phyloP scores from a whole-genome alignment of 495 filamentous ascomycete species.

The Rhypophila decipiens region DNA sequence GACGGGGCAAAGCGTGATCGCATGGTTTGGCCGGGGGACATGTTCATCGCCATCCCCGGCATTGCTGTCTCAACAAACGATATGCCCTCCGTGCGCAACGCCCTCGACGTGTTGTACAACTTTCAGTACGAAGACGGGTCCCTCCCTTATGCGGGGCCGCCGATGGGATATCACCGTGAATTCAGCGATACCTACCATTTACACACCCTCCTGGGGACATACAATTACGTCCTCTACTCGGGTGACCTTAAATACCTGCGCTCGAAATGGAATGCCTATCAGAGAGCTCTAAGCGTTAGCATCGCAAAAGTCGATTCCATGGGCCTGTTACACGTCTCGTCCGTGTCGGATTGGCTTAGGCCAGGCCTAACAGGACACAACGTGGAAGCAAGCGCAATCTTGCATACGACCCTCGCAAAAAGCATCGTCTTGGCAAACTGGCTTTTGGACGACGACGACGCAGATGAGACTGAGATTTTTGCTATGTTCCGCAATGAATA shows the following conservation, averaged over 20 bases:
- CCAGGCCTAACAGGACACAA: constrained; percentile 46
- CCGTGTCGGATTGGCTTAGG: constrained; percentile 49
- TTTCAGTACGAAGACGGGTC: constrained; percentile 42
- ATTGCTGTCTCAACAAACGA: constrained; percentile 42
- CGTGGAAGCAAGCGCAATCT: constrained; percentile 37
- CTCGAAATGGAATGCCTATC: constrained; percentile 44
- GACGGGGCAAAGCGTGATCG: constrained; percentile 56
- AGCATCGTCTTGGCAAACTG: constrained; percentile 28
- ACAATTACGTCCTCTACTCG: constrained; percentile 54
- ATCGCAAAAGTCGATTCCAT: constrained; percentile 44
- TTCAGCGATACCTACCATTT: constrained; percentile 57
- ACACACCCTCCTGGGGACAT: constrained; percentile 55
- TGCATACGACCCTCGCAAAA: constrained; percentile 25
- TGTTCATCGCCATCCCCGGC: constrained; percentile 41
- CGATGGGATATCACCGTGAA: constrained; percentile 46
- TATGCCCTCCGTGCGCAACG: constrained; percentile 38
- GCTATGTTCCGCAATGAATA: neutral
- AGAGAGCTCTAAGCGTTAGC: constrained; percentile 45
- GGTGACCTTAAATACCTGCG: constrained; percentile 46
- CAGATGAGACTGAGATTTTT: neutral
- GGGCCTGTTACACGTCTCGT: constrained; percentile 48
- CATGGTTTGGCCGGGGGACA: constrained; percentile 50
- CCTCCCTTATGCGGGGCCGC: constrained; percentile 55
- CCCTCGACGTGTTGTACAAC: constrained; percentile 36
- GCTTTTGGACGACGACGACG: constrained; percentile 3